phyloP scores from a whole-genome alignment of 1,139 yeast species.

The Debaryomycetaceae sp. region DNA sequence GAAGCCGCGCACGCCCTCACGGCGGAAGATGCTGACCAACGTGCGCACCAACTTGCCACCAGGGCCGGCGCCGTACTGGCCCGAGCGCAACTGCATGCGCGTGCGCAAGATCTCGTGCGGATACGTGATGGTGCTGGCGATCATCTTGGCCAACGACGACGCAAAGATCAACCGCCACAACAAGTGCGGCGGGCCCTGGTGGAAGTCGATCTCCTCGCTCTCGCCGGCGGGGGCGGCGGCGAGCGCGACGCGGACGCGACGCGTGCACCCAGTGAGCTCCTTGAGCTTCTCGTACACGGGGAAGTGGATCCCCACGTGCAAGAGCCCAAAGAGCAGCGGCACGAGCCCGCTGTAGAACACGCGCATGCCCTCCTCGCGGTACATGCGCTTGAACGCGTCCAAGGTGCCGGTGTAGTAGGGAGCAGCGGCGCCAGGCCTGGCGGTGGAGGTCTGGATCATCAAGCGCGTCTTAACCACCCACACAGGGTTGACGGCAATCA shows the following conservation, averaged over 20 bases:
- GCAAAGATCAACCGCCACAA: slow-evolving; percentile 57
- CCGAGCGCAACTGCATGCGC: slow-evolving; percentile 63
- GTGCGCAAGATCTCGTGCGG: slow-evolving; percentile 97
- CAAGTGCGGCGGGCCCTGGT: slow-evolving; percentile 18
- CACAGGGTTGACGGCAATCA: slow-evolving; percentile 88
- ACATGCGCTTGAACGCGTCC: slow-evolving; percentile 82
- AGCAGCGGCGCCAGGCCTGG: slow-evolving; percentile 1
- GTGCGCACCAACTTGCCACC: slow-evolving; percentile 20
- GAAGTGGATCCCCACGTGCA: slow-evolving; percentile 95
- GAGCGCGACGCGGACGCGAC: slow-evolving; percentile 11
- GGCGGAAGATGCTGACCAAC: slow-evolving; percentile 46
- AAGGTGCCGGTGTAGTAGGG: slow-evolving; percentile 61
- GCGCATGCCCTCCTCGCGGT: slow-evolving; percentile 66
- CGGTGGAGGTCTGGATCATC: slow-evolving; percentile 62
- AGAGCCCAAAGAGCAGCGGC: slow-evolving; percentile 84
- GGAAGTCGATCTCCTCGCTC: slow-evolving; percentile 4
- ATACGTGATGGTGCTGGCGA: slow-evolving; percentile 84
- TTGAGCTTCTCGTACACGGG: slow-evolving; percentile 91
- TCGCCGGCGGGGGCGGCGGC: not conserved
- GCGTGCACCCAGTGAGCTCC: slow-evolving; percentile 33
- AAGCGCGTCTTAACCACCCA: slow-evolving; percentile 96
- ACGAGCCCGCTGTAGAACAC: slow-evolving; percentile 90
- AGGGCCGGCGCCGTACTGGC: slow-evolving; percentile 9
- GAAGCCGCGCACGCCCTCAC: slow-evolving; percentile 79
- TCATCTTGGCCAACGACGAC: slow-evolving; percentile 78